These are phyloP conservation scores for Globisporangium yorkense DNA, from an alignment of 352 stramenopile genomes.

Conservation along the genomic window DNA sequence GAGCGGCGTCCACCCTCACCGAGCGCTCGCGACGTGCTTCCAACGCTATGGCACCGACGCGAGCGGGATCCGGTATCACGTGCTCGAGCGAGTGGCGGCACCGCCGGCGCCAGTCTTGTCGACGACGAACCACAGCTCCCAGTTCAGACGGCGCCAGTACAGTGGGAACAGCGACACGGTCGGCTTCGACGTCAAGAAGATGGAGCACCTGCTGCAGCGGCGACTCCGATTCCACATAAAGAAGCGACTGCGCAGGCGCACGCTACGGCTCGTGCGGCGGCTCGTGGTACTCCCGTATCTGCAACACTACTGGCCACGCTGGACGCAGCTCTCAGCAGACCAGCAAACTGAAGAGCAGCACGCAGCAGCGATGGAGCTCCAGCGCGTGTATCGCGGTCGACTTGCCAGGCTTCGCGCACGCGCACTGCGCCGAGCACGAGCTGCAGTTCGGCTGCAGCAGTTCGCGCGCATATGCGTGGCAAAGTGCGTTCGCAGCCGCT, in stretches of 20 bases:
- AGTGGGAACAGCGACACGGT: neutral
- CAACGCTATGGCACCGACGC: slow-evolving; percentile 33
- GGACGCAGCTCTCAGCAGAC: slow-evolving; percentile 12
- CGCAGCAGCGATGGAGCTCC: slow-evolving; percentile 32
- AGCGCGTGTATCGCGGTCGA: slow-evolving; percentile 27
- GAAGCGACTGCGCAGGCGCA: slow-evolving; percentile 20
- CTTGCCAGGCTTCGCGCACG: neutral
- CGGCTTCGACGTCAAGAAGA: slow-evolving; percentile 43
- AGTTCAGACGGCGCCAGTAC: neutral
- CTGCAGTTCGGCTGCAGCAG: slow-evolving; percentile 19
- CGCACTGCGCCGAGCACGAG: slow-evolving; percentile 6
- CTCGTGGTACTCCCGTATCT: slow-evolving; percentile 33
- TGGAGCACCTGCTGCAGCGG: slow-evolving; percentile 38
- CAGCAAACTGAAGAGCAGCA: slow-evolving; percentile 17
- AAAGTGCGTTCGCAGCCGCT: slow-evolving; percentile 13
- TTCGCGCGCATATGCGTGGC: slow-evolving; percentile 29
- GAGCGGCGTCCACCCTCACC: slow-evolving; percentile 35
- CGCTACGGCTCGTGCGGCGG: slow-evolving; percentile 30
- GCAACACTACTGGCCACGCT: slow-evolving; percentile 25
- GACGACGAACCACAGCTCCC: neutral
- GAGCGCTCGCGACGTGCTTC: slow-evolving; percentile 34
- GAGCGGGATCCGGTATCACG: slow-evolving; percentile 41
- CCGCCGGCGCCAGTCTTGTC: slow-evolving; percentile 3
- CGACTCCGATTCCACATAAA: slow-evolving; percentile 32
- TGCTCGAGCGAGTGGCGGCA: slow-evolving; percentile 42